Percentiles rank a stretch among this genome's conserved stretches.
Conservation (phyloP, 495 filamentous ascomycete species). For the Chaetomium tenue region DNA sequence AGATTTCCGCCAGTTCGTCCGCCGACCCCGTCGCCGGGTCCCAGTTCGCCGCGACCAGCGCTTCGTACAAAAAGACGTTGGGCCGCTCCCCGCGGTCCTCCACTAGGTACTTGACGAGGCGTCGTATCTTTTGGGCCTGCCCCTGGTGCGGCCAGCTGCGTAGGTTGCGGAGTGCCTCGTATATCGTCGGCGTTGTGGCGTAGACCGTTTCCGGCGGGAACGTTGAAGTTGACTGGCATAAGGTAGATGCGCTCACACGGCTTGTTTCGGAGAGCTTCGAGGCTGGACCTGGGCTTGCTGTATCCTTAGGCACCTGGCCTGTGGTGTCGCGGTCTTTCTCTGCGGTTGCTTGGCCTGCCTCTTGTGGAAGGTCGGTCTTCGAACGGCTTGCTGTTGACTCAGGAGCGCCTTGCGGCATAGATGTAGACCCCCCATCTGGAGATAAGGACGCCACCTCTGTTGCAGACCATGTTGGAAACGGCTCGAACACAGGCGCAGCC, state of each 20-base stretch:
- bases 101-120: constrained; percentile 58
- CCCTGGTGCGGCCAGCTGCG: constrained; percentile 23
- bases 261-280: neutral
- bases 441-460: neutral
- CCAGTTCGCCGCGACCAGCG: constrained; percentile 68
- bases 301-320: neutral
- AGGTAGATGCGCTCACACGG: neutral
- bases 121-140: constrained; percentile 28
- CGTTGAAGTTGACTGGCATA: neutral
- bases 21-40: constrained; percentile 64
- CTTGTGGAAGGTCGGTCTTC: no score
- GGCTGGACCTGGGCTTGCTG: neutral
- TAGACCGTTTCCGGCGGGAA: constrained; percentile 2
- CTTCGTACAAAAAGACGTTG: constrained; percentile 65
- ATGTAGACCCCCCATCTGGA: neutral
- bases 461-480: neutral
- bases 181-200: constrained; percentile 41
- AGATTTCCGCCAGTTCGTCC: constrained; percentile 53
- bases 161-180: constrained; percentile 46
- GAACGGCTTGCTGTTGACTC: neutral
- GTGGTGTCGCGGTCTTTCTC: neutral
- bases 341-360: no score
- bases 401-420: neutral
- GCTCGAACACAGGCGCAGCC: neutral
- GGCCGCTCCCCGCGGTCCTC: constrained; percentile 61